Conservation (phyloP, 345 rosid species). For the Chamaenerion angustifolium region DNA sequence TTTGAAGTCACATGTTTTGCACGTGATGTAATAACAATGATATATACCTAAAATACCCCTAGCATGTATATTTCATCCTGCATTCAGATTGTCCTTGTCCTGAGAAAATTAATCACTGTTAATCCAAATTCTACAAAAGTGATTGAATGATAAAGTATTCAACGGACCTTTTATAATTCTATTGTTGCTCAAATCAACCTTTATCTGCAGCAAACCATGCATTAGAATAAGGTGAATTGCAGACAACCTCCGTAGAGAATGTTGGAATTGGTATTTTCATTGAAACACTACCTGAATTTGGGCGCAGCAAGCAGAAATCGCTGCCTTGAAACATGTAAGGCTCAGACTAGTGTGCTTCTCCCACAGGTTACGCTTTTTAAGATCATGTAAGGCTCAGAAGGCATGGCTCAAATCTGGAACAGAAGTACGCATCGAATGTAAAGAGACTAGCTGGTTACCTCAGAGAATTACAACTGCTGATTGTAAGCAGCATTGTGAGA, state of each 20-base stretch:
- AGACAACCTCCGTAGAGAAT: not conserved
- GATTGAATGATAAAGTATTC: not conserved
- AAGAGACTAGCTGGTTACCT: no score
- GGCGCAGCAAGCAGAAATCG: conserved; percentile 17
- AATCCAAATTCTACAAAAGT: no score
- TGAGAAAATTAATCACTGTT: not conserved
- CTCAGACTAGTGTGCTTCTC: not conserved
- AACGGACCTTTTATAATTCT: conserved; percentile 20
- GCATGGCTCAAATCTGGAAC: not conserved
- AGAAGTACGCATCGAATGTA: no score
- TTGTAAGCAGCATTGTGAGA: no score
- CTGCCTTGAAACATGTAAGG: no score
- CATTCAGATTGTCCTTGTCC: conserved; percentile 15
- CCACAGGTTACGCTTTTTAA: not conserved
- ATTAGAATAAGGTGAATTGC: not conserved
- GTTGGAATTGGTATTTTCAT: not conserved
- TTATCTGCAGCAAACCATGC: conserved; percentile 22
- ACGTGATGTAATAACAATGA: no score
- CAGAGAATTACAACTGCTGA: no score
- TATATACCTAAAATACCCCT: no score
- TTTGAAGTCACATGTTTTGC: no score
- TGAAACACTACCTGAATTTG: not conserved
- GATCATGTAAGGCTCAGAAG: not conserved
- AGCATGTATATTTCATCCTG: no score
- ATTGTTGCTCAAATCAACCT: conserved; percentile 5